phyloP scores from a whole-genome alignment of 208 protist genomes.

The Wallacemonas sp. region DNA sequence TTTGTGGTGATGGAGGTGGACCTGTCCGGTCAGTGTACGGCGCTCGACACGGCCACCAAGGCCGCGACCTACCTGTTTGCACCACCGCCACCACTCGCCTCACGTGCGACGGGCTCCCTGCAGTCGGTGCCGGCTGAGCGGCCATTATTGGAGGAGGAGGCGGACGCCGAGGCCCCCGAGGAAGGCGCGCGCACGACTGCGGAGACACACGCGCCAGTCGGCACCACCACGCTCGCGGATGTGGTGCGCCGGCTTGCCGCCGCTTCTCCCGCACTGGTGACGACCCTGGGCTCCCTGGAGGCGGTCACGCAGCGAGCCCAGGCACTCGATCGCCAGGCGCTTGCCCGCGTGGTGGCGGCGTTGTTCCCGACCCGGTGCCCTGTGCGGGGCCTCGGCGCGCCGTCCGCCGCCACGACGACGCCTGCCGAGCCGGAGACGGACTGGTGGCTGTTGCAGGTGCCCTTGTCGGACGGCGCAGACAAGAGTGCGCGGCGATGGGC shows the following conservation, averaged over 20 bases:
- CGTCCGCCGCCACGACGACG: too few relatives aligned
- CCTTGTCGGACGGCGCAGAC: slow-evolving; percentile 15
- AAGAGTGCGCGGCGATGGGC: slow-evolving; percentile 26
- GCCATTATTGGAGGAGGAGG: too few relatives aligned
- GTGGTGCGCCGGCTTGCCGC: neutral
- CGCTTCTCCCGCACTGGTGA: neutral
- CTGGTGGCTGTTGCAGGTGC: slow-evolving; percentile 13
- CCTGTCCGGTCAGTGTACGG: slow-evolving; percentile 47
- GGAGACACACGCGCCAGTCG: too few relatives aligned
- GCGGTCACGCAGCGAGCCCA: slow-evolving; percentile 1
- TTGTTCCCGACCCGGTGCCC: neutral
- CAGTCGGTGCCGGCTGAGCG: neutral
- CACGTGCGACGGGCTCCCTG: neutral
- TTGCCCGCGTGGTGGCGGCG: neutral
- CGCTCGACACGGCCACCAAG: slow-evolving; percentile 15
- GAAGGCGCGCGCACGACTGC: too few relatives aligned
- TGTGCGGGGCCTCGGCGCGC: too few relatives aligned
- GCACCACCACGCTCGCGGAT: neutral
- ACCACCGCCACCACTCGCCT: neutral
- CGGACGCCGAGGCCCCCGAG: too few relatives aligned
- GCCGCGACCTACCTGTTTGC: neutral
- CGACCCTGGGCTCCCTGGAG: neutral
- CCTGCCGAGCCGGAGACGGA: too few relatives aligned
- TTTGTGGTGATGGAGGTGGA: slow-evolving; percentile 86
- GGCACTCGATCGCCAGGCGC: neutral